phyloP scores from a whole-genome alignment of 169 alveolate genomes.

The Cryptosporidium ubiquitum region DNA sequence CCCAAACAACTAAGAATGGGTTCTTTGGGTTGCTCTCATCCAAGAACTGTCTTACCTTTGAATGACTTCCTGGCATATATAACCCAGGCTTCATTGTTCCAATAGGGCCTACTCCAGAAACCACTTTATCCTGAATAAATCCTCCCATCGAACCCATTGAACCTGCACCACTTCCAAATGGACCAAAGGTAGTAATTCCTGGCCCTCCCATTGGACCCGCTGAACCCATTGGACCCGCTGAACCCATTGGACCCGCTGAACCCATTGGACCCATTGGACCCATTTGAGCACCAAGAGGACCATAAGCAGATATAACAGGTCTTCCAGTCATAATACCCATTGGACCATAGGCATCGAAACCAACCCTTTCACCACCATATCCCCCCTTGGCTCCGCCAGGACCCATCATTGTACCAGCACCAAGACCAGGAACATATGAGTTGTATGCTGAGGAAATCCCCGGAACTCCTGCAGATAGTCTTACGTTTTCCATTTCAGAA shows the following conservation, averaged over 20 bases:
- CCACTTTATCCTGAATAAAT: not conserved
- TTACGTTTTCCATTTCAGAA: conserved; percentile 27
- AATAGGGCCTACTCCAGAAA: conserved; percentile 62
- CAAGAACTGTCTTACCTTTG: conserved; percentile 60
- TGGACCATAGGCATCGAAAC: conserved; percentile 11
- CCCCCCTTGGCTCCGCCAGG: not conserved
- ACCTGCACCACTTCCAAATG: not conserved
- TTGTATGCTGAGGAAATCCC: not conserved
- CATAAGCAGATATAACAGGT: not conserved
- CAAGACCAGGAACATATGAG: conserved; percentile 2
- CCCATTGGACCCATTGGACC: conserved; percentile 60
- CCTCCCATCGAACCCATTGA: conserved; percentile 16
- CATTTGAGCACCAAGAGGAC: not conserved
- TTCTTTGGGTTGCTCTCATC: conserved; percentile 67
- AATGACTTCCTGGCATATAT: conserved; percentile 72
- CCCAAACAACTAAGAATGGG: conserved; percentile 72
- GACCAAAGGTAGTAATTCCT: no score
- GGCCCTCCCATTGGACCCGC: conserved; percentile 39
- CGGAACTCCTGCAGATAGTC: conserved; percentile 41
- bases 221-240: conserved; percentile 16
- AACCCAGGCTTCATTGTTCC: conserved; percentile 45
- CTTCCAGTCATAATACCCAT: not conserved
- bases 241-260: not conserved
- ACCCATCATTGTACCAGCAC: not conserved
- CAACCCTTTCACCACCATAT: not conserved